These are phyloP conservation scores for Podaxis sp. DNA, from an alignment of 768 basidiomycete genomes.

Conservation along the genomic window DNA sequence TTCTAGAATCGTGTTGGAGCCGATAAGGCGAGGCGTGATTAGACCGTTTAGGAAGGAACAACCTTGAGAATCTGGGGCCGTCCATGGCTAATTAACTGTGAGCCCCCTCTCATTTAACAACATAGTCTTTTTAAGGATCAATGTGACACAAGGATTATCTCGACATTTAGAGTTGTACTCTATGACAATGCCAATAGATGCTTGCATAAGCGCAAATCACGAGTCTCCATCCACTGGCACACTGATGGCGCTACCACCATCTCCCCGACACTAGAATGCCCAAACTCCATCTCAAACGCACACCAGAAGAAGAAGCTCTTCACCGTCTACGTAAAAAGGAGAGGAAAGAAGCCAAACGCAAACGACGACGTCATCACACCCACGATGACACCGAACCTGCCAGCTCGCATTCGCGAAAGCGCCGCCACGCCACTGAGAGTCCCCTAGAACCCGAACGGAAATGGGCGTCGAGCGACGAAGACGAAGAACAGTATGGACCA, in stretches of 20 bases:
- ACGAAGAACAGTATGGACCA: slow-evolving; percentile 24
- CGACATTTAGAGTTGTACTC: background rate
- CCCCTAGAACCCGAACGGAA: slow-evolving; percentile 29
- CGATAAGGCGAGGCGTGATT: slow-evolving; percentile 38
- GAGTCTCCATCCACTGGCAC: background rate
- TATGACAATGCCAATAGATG: background rate
- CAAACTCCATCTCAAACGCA: slow-evolving; percentile 60
- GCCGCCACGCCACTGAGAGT: slow-evolving; percentile 17
- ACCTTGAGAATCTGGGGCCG: background rate
- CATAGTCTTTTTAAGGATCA: background rate
- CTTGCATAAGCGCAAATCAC: slow-evolving; percentile 14
- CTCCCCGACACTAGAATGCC: slow-evolving; percentile 26
- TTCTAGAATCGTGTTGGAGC: slow-evolving; percentile 62
- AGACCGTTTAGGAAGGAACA: slow-evolving; percentile 25
- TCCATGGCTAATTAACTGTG: background rate
- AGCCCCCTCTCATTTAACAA: background rate
- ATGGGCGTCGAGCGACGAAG: slow-evolving; percentile 48
- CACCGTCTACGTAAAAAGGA: slow-evolving; percentile 34
- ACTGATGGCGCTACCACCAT: background rate
- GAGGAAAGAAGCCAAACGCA: slow-evolving; percentile 30
- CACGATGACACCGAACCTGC: slow-evolving; percentile 14
- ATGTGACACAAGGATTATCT: background rate
- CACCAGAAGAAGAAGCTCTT: slow-evolving; percentile 53
- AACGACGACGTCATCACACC: slow-evolving; percentile 15
- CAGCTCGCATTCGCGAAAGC: slow-evolving; percentile 21